phyloP scores from a whole-genome alignment of 345 rosid species.

The Barbarea vulgaris region DNA sequence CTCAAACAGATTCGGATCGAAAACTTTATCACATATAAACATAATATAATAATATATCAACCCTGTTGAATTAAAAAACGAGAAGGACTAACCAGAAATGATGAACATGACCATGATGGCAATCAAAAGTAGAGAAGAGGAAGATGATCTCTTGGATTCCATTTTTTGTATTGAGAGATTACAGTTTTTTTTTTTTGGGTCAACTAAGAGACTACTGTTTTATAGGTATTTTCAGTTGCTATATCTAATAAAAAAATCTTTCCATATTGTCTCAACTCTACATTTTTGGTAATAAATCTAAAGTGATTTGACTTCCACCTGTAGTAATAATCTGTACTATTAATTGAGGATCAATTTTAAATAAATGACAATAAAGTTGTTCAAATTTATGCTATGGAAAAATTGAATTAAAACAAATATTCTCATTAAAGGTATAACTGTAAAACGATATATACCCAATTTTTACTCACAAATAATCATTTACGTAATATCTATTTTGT shows the following conservation, averaged over 20 bases:
- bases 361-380: neutral
- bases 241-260: neutral
- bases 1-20: neutral
- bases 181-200: neutral
- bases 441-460: neutral
- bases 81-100: conserved; percentile 16
- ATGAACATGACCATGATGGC: conserved; percentile 14
- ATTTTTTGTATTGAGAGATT: neutral
- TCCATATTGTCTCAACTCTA: neutral
- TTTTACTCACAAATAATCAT: neutral
- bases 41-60: neutral
- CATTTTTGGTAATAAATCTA: no score
- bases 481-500: neutral
- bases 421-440: neutral
- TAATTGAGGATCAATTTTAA: neutral
- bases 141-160: conserved; percentile 15
- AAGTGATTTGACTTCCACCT: neutral
- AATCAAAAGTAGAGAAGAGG: conserved; percentile 1
- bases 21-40: neutral
- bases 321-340: neutral
- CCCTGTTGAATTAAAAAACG: neutral
- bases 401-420: neutral
- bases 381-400: neutral
- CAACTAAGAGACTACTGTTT: neutral
- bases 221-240: neutral